phyloP scores from a whole-genome alignment of 257 asterid genomes.

The Jasminum sambac region DNA sequence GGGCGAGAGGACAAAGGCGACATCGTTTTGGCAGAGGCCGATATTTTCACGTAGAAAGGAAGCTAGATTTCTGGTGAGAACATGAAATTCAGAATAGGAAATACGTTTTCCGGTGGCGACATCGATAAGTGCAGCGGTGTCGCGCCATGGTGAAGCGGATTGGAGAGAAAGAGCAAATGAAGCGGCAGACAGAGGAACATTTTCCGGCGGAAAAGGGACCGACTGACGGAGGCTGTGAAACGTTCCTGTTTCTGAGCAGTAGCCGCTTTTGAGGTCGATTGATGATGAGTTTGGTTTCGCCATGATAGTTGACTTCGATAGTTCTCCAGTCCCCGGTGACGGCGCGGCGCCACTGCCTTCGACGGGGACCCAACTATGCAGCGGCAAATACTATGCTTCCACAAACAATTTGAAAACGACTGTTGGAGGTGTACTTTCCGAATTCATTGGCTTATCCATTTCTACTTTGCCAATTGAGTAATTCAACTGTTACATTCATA shows the following conservation, averaged over 20 bases:
- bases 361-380: neutral
- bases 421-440: too few relatives aligned
- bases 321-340: neutral
- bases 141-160: slow-evolving; percentile 23
- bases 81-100: slow-evolving; percentile 35
- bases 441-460: too few relatives aligned
- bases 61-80: slow-evolving; percentile 28
- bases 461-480: too few relatives aligned
- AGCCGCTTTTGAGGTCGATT: slow-evolving; percentile 44
- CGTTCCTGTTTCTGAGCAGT: slow-evolving; percentile 35
- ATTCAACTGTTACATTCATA: too few relatives aligned
- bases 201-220: slow-evolving; percentile 40
- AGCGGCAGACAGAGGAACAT: slow-evolving; percentile 48
- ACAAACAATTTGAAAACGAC: neutral
- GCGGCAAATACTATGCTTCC: neutral
- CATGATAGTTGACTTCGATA: slow-evolving; percentile 3
- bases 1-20: slow-evolving; percentile 41
- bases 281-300: slow-evolving; percentile 10
- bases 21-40: slow-evolving; percentile 38
- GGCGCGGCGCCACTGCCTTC: neutral
- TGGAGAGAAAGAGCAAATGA: slow-evolving; percentile 42
- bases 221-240: slow-evolving; percentile 50
- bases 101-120: slow-evolving; percentile 34
- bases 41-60: slow-evolving; percentile 27
- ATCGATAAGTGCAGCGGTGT: slow-evolving; percentile 37